Conservation (phyloP, 1,139 yeast genomes). For the Candida sojae region DNA sequence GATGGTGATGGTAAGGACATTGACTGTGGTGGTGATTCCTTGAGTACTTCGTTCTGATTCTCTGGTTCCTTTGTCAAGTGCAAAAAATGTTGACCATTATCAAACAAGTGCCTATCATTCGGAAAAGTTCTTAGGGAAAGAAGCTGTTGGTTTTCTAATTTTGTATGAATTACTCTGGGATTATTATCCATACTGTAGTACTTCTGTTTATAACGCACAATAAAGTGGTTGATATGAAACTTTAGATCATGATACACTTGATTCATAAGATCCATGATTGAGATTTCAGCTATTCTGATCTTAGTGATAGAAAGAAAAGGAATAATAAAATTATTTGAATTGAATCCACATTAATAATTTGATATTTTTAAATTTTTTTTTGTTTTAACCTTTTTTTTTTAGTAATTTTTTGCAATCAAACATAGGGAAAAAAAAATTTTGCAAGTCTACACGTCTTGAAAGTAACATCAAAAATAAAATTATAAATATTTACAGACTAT, state of each 20-base stretch:
- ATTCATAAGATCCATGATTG: slow-evolving; percentile 8
- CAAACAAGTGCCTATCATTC: slow-evolving; percentile 23
- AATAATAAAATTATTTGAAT: background rate
- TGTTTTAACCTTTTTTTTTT: background rate
- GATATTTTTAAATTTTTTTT: background rate
- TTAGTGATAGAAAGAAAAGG: background rate
- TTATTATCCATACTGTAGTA: slow-evolving; percentile 42
- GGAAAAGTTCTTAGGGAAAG: slow-evolving; percentile 41
- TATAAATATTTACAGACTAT: slow-evolving; percentile 1
- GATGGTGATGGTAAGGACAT: background rate
- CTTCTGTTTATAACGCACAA: slow-evolving; percentile 40
- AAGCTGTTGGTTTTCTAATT: slow-evolving; percentile 37
- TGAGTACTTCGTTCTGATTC: background rate
- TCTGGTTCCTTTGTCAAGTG: slow-evolving; percentile 6
- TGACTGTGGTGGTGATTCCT: background rate
- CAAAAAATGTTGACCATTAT: background rate
- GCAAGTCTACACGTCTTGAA: background rate
- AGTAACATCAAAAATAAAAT: background rate
- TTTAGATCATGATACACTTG: slow-evolving; percentile 21
- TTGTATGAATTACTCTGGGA: slow-evolving; percentile 41
- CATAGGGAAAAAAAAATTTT: background rate
- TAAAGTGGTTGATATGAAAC: slow-evolving; percentile 30
- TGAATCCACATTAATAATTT: background rate
- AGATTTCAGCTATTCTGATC: background rate
- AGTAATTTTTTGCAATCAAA: slow-evolving; percentile 3